Conservation (phyloP, 1,284 basidiomycete genomes). For the Rhodotorula glutinis region DNA sequence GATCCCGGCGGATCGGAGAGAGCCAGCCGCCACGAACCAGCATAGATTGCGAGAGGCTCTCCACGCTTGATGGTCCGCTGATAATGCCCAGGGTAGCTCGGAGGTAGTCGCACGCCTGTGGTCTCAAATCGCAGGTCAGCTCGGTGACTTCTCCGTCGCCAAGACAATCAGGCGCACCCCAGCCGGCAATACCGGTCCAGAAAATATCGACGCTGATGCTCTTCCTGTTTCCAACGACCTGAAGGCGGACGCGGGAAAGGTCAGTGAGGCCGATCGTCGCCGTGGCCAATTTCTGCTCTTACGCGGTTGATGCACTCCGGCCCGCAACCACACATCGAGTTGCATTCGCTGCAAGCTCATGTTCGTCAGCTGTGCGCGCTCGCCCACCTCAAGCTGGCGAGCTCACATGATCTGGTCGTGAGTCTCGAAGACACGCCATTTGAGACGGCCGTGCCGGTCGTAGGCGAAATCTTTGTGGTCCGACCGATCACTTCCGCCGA, state of each 20-base stretch:
- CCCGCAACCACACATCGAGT: slow-evolving; percentile 34
- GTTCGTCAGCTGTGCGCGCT: too few relatives aligned
- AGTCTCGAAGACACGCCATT: neutral
- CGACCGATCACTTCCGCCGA: neutral
- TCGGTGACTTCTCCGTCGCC: too few relatives aligned
- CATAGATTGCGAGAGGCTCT: slow-evolving; percentile 26
- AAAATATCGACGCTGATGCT: slow-evolving; percentile 26
- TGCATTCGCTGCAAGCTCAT: slow-evolving; percentile 28
- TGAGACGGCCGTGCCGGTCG: neutral
- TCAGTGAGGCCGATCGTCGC: too few relatives aligned
- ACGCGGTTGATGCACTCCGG: slow-evolving; percentile 23
- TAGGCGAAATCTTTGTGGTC: slow-evolving; percentile 29
- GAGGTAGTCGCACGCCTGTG: slow-evolving; percentile 25
- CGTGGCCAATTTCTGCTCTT: neutral
- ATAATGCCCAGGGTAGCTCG: neutral
- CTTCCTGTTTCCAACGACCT: slow-evolving; percentile 14
- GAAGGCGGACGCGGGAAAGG: neutral
- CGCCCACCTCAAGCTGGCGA: too few relatives aligned
- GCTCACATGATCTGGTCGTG: slow-evolving; percentile 26
- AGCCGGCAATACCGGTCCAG: slow-evolving; percentile 16
- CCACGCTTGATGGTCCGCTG: slow-evolving; percentile 8
- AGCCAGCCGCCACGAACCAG: slow-evolving; percentile 5
- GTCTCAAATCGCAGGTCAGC: too few relatives aligned
- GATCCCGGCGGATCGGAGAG: too few relatives aligned
- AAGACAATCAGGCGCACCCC: slow-evolving; percentile 22